Percentiles rank a stretch among this genome's conserved stretches.
These are phyloP conservation scores for Hippophae rhamnoides DNA, from an alignment of 306 rosid genomes.

Conservation along the genomic window DNA sequence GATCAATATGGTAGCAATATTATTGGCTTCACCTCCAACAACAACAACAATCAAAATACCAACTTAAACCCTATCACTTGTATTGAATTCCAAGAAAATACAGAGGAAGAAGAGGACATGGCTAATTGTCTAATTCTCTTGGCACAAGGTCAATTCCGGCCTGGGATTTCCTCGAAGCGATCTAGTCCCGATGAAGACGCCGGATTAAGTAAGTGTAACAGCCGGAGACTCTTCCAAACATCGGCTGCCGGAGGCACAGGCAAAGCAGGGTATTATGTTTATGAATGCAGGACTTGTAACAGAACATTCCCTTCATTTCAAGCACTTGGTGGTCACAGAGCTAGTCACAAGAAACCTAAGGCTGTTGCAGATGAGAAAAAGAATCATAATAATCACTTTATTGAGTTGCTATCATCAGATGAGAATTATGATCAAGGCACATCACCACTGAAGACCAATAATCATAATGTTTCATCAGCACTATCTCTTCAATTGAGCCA, in stretches of 20 bases:
- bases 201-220: conserved; percentile 29
- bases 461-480: conserved; percentile 9
- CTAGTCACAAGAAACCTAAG: conserved; percentile 83
- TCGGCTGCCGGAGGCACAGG: conserved; percentile 2
- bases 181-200: neutral
- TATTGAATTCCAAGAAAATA: conserved; percentile 22
- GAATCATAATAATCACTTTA: neutral
- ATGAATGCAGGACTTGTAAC: conserved; percentile 81
- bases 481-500: conserved; percentile 44
- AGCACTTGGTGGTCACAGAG: conserved; percentile 83
- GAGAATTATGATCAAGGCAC: conserved; percentile 33
- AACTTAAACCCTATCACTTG: conserved; percentile 32
- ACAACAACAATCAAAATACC: neutral
- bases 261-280: conserved; percentile 41
- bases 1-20: neutral
- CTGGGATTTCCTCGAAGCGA: conserved; percentile 14
- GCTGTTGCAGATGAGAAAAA: neutral
- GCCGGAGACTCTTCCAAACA: conserved; percentile 50
- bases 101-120: conserved; percentile 76
- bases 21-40: neutral
- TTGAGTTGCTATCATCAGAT: conserved; percentile 25
- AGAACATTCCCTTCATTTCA: conserved; percentile 77
- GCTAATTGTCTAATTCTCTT: conserved; percentile 80
- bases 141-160: conserved; percentile 59
- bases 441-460: conserved; percentile 8